Evolutionary conservation across 2,329 filamentous ascomycete species (phyloP), one percentile per base, ranked within the genome.

Genomic region (Dothiorella sarmentorum): DNA sequence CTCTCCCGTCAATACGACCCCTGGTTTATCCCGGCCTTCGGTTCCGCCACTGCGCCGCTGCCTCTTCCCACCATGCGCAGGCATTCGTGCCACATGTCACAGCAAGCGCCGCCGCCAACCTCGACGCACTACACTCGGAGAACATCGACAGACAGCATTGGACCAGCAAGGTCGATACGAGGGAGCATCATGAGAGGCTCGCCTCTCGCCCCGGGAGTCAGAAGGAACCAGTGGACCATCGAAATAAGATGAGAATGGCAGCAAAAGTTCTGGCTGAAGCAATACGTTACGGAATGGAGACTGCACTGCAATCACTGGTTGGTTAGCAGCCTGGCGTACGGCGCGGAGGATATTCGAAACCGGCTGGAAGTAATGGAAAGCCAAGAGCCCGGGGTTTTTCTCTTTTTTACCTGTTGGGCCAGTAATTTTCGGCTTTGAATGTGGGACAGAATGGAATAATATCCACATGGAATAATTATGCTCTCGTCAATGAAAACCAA

Each of bases 211-310:
- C 35, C 49, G 15, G 49, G 49, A 7, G 49, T 53, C n/a, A 27
- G 49, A 15, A 20, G 49, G n/a, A 53, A 53, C 35, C 49, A 53
- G 29, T 53, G 49, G 49, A 53, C 49, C 15, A 40, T 53, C 15
- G 24, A 40, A 10, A 40, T 40, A 29, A 15, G 33, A 26, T 53
- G 13, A 31, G 15, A 2, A 26, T 10, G 20, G 15, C 20, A 37
- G 49, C n/a, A 27, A 7, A 26, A 24, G 11, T 29, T 15, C n/a
- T n/a, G 15, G 31, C 13, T 52, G 11, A 7, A 15, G 33, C 13
- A 24, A 29, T 18, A 27, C 33, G 10, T 40, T 29, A 29, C 22
- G 49, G 15, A 11, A 13, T n/a, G n/a, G n/a, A n/a, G n/a, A n/a
- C n/a, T n/a, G n/a, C n/a, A n/a, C n/a, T n/a, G n/a, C n/a, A n/a